Conservation (phyloP, 2,329 filamentous ascomycete species). For the Fusarium nanum region DNA sequence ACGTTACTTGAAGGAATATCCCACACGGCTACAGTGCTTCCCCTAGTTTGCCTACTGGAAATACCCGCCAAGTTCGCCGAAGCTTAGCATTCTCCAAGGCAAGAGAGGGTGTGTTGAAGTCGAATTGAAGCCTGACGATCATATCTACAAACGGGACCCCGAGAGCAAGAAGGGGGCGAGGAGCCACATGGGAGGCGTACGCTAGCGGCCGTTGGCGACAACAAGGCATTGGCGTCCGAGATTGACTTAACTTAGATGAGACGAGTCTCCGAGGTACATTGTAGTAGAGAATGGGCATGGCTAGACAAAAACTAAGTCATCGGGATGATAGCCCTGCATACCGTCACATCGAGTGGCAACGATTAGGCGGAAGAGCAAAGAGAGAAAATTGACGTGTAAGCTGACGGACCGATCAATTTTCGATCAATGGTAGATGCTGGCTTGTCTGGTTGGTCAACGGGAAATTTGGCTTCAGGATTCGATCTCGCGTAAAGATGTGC, state of each 20-base stretch:
- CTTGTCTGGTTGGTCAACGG: slow-evolving; percentile 12
- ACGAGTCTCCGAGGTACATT: slow-evolving; percentile 30
- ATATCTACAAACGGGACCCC: slow-evolving; percentile 12
- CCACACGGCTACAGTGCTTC: background rate
- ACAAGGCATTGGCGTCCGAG: slow-evolving; percentile 37
- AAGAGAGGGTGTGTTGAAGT: slow-evolving; percentile 23
- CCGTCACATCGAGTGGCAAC: slow-evolving; percentile 12
- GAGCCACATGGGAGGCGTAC: slow-evolving; percentile 41
- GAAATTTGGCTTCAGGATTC: slow-evolving; percentile 13
- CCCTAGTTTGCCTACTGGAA: background rate
- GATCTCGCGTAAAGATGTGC: slow-evolving; percentile 27
- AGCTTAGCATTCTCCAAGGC: slow-evolving; percentile 1
- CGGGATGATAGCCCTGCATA: slow-evolving; percentile 14
- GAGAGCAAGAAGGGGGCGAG: slow-evolving; percentile 30
- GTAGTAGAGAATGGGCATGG: background rate
- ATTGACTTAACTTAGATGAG: slow-evolving; percentile 41
- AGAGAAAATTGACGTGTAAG: slow-evolving; percentile 31
- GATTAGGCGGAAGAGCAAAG: slow-evolving; percentile 11
- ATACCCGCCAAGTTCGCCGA: slow-evolving; percentile 18
- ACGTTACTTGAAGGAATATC: background rate
- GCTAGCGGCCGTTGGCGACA: slow-evolving; percentile 46
- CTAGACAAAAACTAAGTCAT: background rate
- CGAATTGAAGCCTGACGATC: slow-evolving; percentile 21
- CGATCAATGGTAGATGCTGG: slow-evolving; percentile 14
- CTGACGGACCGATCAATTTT: slow-evolving; percentile 30